Conservation (phyloP, 257 asterid species). For the Scutellaria barbata region DNA sequence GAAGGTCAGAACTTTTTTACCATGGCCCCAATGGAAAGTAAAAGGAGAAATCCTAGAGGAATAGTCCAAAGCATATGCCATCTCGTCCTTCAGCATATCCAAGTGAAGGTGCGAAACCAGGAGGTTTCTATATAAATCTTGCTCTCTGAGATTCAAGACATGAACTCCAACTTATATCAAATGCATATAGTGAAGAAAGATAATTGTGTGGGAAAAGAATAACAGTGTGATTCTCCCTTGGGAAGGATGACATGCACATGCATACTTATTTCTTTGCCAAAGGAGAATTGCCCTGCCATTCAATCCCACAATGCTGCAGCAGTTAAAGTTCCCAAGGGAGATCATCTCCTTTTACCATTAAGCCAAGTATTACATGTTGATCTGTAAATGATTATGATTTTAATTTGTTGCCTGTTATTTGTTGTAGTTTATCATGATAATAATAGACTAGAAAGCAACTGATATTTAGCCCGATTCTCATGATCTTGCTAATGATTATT, state of each 20-base stretch:
- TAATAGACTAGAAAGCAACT: constrained; percentile 16
- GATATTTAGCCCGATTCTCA: background rate
- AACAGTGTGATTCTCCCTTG: constrained; percentile 58
- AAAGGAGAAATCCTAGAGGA: constrained; percentile 38
- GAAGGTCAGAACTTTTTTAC: constrained; percentile 44
- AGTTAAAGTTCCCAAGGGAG: background rate
- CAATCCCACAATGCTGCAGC: constrained; percentile 48
- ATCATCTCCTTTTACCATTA: background rate
- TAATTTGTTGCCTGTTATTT: background rate
- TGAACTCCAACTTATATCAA: constrained; percentile 10
- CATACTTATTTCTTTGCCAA: constrained; percentile 61
- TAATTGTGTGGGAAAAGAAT: constrained; percentile 47
- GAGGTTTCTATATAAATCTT: constrained; percentile 35
- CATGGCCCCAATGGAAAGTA: constrained; percentile 45
- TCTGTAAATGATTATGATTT: constrained; percentile 1
- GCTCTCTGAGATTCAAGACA: constrained; percentile 19
- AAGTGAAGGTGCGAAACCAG: constrained; percentile 40
- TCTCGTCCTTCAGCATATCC: constrained; percentile 56
- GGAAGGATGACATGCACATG: constrained; percentile 56
- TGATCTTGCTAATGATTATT: background rate
- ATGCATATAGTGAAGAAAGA: constrained; percentile 32
- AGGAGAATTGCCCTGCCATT: constrained; percentile 89
- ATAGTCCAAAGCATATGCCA: constrained; percentile 55
- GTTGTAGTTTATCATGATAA: background rate
- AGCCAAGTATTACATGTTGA: background rate